Evolutionary conservation across 805 yeast species (phyloP).

Genomic region (Monosporozyma aerobia): DNA sequence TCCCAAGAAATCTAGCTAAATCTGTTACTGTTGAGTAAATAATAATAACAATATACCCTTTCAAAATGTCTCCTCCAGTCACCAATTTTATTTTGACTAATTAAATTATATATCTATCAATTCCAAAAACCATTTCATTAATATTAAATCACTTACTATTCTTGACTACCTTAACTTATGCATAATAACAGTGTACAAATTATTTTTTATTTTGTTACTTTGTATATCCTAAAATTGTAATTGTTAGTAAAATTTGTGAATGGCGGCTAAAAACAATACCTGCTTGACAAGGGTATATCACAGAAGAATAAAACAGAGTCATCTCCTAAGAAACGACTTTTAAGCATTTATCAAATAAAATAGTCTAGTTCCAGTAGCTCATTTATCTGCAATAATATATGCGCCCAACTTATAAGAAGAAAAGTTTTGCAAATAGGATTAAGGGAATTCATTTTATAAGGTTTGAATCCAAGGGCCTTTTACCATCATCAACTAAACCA

Average conservation of each 20-base stretch:
- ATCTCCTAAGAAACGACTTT: not conserved
- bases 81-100: too few species aligned
- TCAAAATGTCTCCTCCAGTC: too few species aligned
- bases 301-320: too few species aligned
- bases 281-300: too few species aligned
- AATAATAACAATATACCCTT: too few species aligned
- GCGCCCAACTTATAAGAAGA: not conserved
- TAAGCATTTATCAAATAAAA: not conserved
- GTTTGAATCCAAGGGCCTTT: not conserved
- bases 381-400: not conserved
- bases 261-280: not conserved
- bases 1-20: slow-evolving; percentile 97
- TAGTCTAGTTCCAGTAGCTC: not conserved
- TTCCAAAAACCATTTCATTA: too few species aligned
- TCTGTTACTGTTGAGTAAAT: slow-evolving; percentile 97
- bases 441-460: not conserved
- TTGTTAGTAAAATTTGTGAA: not conserved
- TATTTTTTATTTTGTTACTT: too few species aligned
- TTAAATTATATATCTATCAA: too few species aligned
- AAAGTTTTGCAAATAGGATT: not conserved
- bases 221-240: too few species aligned
- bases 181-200: too few species aligned
- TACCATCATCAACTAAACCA: not conserved
- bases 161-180: too few species aligned
- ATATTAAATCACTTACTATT: too few species aligned